Evolutionary conservation across 1,139 yeast species (phyloP), one percentile per base, ranked within the genome.

Genomic region (Saccharomyces pastorianus): DNA sequence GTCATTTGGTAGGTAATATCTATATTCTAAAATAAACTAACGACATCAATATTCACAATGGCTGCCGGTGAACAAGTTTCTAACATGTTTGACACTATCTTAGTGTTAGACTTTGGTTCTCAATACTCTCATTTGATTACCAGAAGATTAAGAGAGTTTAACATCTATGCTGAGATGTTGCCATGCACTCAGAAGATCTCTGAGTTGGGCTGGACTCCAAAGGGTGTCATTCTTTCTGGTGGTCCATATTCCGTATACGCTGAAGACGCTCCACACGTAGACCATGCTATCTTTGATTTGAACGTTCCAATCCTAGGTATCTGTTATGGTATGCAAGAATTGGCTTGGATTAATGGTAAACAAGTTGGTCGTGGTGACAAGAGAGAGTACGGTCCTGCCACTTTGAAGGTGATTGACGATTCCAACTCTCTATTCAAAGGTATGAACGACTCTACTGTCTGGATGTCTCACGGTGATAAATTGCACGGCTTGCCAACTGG

Each of bases 391-490:
- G 99, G 99, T 58, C 96, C 96, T 53, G 96, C 99, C 58, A 83
- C 88, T 58, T 79, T 93, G 71, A 79, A 84, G 63, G 95, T 90
- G 54, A 77, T 80, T 66, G 95, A 88, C 69, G 59, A 75, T 48
- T 58, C 73, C 23, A 84, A 90, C 72, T 84, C 88, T 32, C 78
- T 93, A 63, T 91, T 93, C 76, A 78, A 83, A 62, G 96, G 84
- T 57, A 88, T 95, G 64, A 95, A 89, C 73, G 85, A 91, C 76
- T 89, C 96, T 58, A 70, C 71, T 51, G 98, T 95, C 60, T 93
- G 99, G 99, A 93, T 93, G 99, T 91, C 98, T 49, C 99, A 93
- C 74, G 96, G 96, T 68, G 99, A 93, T 76, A 95, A 93, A 77
- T 80, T 93, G 67, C 85, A 84, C 66, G 88, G 91, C 52, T 80